A percentile compares a stretch with the other conserved stretches of the same genome.
phyloP scores from a whole-genome alignment of 164 flowering plant species.

The Aristolochia californica region DNA sequence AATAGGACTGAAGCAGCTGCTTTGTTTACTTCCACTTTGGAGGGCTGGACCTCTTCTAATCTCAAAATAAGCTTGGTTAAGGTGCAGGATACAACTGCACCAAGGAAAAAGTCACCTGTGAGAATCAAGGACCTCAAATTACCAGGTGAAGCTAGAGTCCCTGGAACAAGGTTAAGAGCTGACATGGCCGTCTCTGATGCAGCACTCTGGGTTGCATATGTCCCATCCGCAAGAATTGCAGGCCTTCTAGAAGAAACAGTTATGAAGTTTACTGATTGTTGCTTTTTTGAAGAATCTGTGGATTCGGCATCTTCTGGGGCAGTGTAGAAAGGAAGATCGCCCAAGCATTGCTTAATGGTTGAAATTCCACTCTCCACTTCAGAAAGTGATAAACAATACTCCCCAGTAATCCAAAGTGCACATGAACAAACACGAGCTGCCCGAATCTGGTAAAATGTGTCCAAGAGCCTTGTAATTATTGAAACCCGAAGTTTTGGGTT shows the following conservation, averaged over 20 bases:
- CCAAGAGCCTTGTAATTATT: constrained; percentile 78
- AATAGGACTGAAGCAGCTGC: constrained; percentile 47
- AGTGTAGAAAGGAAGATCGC: constrained; percentile 80
- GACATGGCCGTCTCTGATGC: constrained; percentile 81
- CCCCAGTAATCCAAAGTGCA: constrained; percentile 93
- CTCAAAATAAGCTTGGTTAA: constrained; percentile 79
- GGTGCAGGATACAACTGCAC: constrained; percentile 82
- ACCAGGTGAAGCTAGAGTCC: constrained; percentile 56
- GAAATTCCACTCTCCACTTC: constrained; percentile 87
- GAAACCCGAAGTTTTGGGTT: constrained; percentile 87
- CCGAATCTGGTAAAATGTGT: constrained; percentile 83
- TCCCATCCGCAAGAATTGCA: constrained; percentile 91
- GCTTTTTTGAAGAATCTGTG: constrained; percentile 28
- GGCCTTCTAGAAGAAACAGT: constrained; percentile 86
- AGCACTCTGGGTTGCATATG: constrained; percentile 97
- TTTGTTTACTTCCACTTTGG: constrained; percentile 68
- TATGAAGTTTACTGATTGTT: constrained; percentile 41
- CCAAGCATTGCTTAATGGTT: constrained; percentile 86
- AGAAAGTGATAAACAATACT: constrained; percentile 79
- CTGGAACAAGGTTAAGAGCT: constrained; percentile 69
- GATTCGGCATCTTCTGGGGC: constrained; percentile 53
- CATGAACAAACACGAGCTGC: constrained; percentile 87
- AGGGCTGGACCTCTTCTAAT: constrained; percentile 83
- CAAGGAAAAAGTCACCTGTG: constrained; percentile 92
- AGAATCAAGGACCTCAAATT: constrained; percentile 82